phyloP scores from a whole-genome alignment of 2,329 filamentous ascomycete species.

The Nigrospora sphaerica region DNA sequence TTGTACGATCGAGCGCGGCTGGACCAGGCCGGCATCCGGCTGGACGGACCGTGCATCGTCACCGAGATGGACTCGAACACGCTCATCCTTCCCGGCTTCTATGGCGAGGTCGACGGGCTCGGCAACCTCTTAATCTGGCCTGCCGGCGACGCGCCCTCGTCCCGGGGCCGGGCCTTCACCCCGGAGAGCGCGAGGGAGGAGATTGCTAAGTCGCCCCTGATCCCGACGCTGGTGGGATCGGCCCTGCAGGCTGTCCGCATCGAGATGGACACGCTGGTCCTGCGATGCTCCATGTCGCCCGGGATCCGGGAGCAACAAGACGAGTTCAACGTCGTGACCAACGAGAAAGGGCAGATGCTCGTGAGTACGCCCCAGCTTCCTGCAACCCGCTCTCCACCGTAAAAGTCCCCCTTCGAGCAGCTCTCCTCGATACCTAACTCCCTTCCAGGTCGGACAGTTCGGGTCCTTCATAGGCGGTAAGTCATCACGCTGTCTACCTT shows the following conservation, averaged over 20 bases:
- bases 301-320: slow-evolving; percentile 44
- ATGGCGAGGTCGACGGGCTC: slow-evolving; percentile 36
- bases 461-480: slow-evolving; percentile 35
- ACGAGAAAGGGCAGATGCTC: slow-evolving; percentile 38
- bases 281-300: slow-evolving; percentile 42
- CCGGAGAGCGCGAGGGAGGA: slow-evolving; percentile 26
- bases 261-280: slow-evolving; percentile 44
- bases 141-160: slow-evolving; percentile 17
- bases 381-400: no score
- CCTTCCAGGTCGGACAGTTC: slow-evolving; percentile 34
- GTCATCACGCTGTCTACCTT: neutral
- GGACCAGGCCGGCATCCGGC: slow-evolving; percentile 28
- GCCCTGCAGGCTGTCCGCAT: slow-evolving; percentile 36
- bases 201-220: slow-evolving; percentile 29
- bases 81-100: slow-evolving; percentile 37
- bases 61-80: slow-evolving; percentile 46
- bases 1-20: slow-evolving; percentile 36
- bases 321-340: slow-evolving; percentile 46
- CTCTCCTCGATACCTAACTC: no score
- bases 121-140: slow-evolving; percentile 42
- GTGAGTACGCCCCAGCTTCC: neutral
- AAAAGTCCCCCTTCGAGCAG: no score
- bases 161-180: slow-evolving; percentile 20
- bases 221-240: slow-evolving; percentile 35
- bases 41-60: slow-evolving; percentile 37